Percentiles rank a stretch among this genome's conserved stretches.
Conservation (phyloP, 345 rosid genomes). For the Citrus australasica region DNA sequence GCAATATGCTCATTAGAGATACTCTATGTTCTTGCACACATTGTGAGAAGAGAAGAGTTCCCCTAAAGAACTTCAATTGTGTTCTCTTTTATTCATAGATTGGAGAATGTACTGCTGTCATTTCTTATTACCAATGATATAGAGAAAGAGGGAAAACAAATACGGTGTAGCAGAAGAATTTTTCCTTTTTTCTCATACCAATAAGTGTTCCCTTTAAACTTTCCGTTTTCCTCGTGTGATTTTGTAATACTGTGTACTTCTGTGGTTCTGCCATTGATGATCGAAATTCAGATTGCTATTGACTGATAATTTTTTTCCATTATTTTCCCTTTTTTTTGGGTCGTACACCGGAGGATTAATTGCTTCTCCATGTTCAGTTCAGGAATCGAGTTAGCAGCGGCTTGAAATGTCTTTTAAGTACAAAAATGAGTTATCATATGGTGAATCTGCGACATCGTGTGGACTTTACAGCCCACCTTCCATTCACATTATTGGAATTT, state of each 20-base stretch:
- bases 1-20: not conserved
- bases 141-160: too few species aligned
- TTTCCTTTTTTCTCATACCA: not conserved
- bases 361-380: not conserved
- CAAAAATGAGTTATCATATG: not conserved
- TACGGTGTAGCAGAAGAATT: not conserved
- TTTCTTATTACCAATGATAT: too few species aligned
- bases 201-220: not conserved
- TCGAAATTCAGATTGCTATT: not conserved
- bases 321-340: not conserved
- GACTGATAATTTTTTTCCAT: not conserved
- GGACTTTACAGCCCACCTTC: not conserved
- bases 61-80: not conserved
- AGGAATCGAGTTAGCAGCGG: not conserved
- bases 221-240: not conserved
- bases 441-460: not conserved
- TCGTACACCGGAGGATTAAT: not conserved
- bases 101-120: not conserved
- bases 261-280: not conserved
- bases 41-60: not conserved
- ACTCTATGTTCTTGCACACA: not conserved
- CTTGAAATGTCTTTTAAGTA: not conserved
- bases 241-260: not conserved
- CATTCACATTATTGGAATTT: too few species aligned
- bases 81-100: not conserved